These are phyloP conservation scores for Bolboschoenus planiculmis DNA, from an alignment of 176 grass and related monocot species.

Conservation along the genomic window DNA sequence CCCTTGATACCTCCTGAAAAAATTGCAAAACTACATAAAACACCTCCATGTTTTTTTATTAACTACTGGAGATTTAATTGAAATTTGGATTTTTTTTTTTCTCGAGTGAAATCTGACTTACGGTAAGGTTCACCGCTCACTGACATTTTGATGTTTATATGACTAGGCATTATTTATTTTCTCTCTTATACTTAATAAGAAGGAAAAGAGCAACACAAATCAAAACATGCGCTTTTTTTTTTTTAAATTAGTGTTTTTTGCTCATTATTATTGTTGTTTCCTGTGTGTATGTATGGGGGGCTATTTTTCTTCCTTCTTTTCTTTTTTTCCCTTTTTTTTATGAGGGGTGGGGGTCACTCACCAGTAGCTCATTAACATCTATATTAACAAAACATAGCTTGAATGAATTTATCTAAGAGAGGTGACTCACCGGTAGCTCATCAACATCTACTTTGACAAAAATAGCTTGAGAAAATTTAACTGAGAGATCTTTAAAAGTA, in stretches of 20 bases:
- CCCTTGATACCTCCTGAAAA: constrained; percentile 62
- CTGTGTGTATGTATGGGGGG: background rate
- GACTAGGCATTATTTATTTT: background rate
- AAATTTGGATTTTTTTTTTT: background rate
- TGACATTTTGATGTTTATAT: background rate
- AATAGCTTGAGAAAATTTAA: constrained; percentile 8
- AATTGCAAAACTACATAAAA: background rate
- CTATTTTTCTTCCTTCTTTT: background rate
- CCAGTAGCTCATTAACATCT: background rate
- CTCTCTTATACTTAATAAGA: background rate
- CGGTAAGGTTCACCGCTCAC: background rate
- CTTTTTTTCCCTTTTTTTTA: background rate
- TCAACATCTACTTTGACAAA: constrained; percentile 55
- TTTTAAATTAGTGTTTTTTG: background rate
- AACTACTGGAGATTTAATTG: background rate
- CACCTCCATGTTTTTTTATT: background rate
- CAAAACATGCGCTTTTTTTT: background rate
- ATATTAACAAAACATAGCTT: background rate
- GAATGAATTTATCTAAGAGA: background rate
- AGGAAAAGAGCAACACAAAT: background rate
- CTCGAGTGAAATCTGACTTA: background rate
- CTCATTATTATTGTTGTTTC: background rate
- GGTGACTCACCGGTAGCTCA: constrained; percentile 26
- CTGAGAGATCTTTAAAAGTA: constrained; percentile 26
- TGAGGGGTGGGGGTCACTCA: too few relatives aligned